Conservation (phyloP, 2,329 filamentous ascomycete genomes). For the Botryotinia narcissicola region DNA sequence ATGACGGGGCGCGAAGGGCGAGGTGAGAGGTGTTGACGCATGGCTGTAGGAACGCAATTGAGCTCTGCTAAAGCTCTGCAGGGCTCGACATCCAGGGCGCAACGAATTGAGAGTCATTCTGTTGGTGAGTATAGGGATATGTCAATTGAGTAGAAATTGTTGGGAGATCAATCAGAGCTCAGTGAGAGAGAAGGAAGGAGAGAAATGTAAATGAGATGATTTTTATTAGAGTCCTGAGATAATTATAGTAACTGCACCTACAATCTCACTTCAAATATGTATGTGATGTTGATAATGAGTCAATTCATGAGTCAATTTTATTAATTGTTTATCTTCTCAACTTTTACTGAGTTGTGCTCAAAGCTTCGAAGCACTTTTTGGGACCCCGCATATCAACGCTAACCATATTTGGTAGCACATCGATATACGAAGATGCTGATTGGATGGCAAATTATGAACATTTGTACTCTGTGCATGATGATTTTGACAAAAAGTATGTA, state of each 20-base stretch:
- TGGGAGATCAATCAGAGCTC: neutral
- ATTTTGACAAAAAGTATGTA: neutral
- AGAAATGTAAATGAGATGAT: neutral
- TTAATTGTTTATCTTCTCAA: neutral
- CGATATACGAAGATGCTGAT: neutral
- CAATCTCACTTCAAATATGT: conserved; percentile 3
- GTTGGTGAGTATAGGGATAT: conserved; percentile 6
- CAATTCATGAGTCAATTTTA: conserved; percentile 6
- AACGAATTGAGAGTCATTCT: conserved; percentile 17
- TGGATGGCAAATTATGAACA: neutral
- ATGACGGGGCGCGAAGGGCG: conserved; percentile 71
- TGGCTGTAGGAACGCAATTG: conserved; percentile 30
- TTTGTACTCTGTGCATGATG: neutral
- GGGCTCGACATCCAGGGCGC: conserved; percentile 19
- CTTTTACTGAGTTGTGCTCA: conserved; percentile 8
- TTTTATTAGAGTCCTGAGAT: neutral
- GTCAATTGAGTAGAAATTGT: conserved; percentile 9
- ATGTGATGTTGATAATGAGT: conserved; percentile 3
- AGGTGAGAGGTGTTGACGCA: conserved; percentile 27
- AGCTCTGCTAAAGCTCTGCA: conserved; percentile 28
- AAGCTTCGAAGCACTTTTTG: neutral
- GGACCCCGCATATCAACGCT: neutral
- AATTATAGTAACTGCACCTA: conserved; percentile 8
- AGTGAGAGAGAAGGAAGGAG: neutral
- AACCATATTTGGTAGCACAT: neutral